Evolutionary conservation across 2,329 filamentous ascomycete species (phyloP), one percentile per base, ranked within the genome.

Genomic region (Cercospora berteroae): DNA sequence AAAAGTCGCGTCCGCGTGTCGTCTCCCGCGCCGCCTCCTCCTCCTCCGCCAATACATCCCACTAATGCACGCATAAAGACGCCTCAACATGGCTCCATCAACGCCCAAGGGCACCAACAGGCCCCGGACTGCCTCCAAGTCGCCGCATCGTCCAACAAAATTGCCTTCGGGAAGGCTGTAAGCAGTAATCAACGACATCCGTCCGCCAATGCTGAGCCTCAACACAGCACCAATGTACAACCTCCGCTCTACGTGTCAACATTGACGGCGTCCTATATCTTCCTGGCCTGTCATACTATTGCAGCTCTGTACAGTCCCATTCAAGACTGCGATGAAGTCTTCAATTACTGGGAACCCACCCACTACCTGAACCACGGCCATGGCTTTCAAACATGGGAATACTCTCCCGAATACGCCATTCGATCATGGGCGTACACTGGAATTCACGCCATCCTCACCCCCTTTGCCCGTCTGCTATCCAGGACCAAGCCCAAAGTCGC

Each of bases 271-370:
- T 96, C 97, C 78, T 95, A 91, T 76, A 80, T 92, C 70, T 95
- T 96, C 78, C 82, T 96, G 56, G 82, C 83, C 31, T 89, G 90
- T 71, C 93, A 93, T 76, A 72, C 90, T 18, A 74, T 94, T 23
- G 91, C 94, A 6, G 95, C 94, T 10, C 76, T 90, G 33, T 94
- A 90, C 78, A 89, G 93, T 1, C 95, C 95, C 0, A 97, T 99
- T 71, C 94, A 97, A 79, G 95, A 99, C 80, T 99, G 95, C 78
- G 95, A 99, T 75, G 95, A 99, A 82, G 94, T 94, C 10, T 99
- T 96, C 86, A 99, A 99, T 79, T 99, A 97, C 83, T 99, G 94
- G 93, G 95, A 99, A 76, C 94, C 95, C 0, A 89, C 94, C 0
- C 95, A 99, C 80, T 99, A 97, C 80, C 86, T 99, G 29, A 90